Percentiles rank a stretch among this genome's conserved stretches.
These are phyloP conservation scores for Kluyveromyces aestuarii DNA, from an alignment of 805 yeast species.

Conservation along the genomic window DNA sequence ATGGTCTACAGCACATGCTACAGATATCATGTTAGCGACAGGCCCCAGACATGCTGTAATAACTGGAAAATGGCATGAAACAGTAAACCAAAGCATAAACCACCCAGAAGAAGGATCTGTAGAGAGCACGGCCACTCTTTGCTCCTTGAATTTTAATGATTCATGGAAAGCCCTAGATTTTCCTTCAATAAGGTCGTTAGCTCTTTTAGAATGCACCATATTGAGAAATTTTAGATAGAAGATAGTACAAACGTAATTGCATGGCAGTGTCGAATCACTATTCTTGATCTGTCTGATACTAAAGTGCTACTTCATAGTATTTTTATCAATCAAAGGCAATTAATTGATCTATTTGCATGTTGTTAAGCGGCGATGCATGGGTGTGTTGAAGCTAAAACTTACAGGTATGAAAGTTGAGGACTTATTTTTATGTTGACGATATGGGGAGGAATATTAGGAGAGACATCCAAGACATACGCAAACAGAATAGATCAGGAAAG, in stretches of 20 bases:
- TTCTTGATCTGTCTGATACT: too few species aligned
- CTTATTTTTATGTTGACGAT: background rate
- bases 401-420: background rate
- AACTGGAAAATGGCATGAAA: constrained; percentile 65
- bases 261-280: too few species aligned
- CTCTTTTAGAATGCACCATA: too few species aligned
- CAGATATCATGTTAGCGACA: constrained; percentile 61
- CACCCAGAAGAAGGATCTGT: constrained; percentile 17
- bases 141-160: constrained; percentile 15
- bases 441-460: too few species aligned
- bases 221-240: too few species aligned
- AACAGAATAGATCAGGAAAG: too few species aligned
- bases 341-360: too few species aligned
- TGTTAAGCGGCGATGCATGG: background rate
- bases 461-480: too few species aligned
- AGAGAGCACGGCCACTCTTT: constrained; percentile 20
- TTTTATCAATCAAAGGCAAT: too few species aligned
- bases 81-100: constrained; percentile 46
- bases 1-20: constrained; percentile 58
- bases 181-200: too few species aligned
- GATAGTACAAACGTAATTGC: too few species aligned
- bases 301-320: too few species aligned
- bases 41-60: constrained; percentile 76
- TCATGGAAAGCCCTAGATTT: constrained; percentile 7
- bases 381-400: background rate